phyloP scores from a whole-genome alignment of 2,329 filamentous ascomycete genomes.

The Colletotrichum sp. region DNA sequence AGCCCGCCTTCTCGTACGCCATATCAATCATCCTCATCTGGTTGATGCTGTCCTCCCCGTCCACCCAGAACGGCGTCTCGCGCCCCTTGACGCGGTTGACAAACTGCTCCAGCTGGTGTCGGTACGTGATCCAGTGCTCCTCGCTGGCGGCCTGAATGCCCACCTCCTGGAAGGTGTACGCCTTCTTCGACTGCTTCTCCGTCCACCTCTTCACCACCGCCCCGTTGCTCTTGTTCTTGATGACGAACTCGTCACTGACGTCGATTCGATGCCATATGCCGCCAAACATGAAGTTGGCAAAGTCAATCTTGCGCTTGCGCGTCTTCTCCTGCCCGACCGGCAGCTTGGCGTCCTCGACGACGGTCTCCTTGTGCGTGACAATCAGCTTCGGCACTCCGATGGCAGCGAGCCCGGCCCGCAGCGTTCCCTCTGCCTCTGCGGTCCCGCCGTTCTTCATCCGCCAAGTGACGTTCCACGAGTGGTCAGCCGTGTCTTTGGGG shows the following conservation, averaged over 20 bases:
- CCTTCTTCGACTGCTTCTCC: conserved; percentile 31
- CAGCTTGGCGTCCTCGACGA: conserved; percentile 19
- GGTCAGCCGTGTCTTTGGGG: conserved; percentile 37
- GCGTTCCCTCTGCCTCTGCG: conserved; percentile 33
- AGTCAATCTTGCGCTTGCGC: conserved; percentile 30
- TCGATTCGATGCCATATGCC: conserved; percentile 39
- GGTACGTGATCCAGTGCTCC: conserved; percentile 48
- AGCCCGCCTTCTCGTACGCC: conserved; percentile 44
- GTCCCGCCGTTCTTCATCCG: conserved; percentile 43
- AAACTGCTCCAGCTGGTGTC: conserved; percentile 54
- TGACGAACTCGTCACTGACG: conserved; percentile 37
- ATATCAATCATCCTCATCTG: conserved; percentile 53
- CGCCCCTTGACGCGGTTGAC: conserved; percentile 48
- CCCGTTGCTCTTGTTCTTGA: conserved; percentile 27
- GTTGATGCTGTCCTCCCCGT: conserved; percentile 44
- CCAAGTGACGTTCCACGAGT: conserved; percentile 38
- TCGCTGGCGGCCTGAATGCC: conserved; percentile 34
- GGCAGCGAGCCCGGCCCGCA: conserved; percentile 22
- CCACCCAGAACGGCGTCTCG: conserved; percentile 43
- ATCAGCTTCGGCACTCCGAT: conserved; percentile 23
- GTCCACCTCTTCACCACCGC: conserved; percentile 28
- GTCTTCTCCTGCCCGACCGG: conserved; percentile 27
- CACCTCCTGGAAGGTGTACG: conserved; percentile 38
- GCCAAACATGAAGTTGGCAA: conserved; percentile 31
- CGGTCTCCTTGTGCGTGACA: conserved; percentile 24